These are phyloP conservation scores for Cercospora beticola DNA, from an alignment of 2,329 filamentous ascomycete genomes.

Conservation along the genomic window DNA sequence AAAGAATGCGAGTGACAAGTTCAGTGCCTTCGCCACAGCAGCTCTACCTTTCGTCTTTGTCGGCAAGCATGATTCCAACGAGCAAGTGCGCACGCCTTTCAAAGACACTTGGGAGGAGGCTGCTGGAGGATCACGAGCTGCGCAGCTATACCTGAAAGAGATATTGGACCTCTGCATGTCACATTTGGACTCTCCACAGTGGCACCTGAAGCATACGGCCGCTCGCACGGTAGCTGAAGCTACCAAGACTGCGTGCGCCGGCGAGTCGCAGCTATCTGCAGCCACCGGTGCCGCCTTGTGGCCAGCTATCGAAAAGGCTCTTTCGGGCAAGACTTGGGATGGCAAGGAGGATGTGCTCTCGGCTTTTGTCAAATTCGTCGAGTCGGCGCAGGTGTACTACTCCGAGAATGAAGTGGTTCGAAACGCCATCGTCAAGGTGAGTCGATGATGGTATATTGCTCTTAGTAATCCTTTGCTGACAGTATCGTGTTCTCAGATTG, in stretches of 20 bases:
- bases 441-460: constrained; percentile 18
- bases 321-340: constrained; percentile 86
- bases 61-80: constrained; percentile 79
- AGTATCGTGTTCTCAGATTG: constrained; percentile 56
- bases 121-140: constrained; percentile 78
- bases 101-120: constrained; percentile 86
- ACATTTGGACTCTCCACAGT: constrained; percentile 76
- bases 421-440: constrained; percentile 65
- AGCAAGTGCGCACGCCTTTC: constrained; percentile 76
- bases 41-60: constrained; percentile 87
- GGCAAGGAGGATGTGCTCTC: constrained; percentile 84
- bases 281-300: constrained; percentile 56
- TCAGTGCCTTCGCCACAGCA: constrained; percentile 70
- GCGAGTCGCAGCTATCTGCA: constrained; percentile 56
- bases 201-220: constrained; percentile 86
- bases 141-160: constrained; percentile 80
- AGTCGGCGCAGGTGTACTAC: constrained; percentile 61
- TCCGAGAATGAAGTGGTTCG: constrained; percentile 59
- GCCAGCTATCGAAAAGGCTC: constrained; percentile 77
- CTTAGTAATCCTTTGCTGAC: constrained; percentile 9
- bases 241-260: constrained; percentile 58
- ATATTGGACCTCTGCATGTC: constrained; percentile 68
- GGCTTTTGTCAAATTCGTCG: constrained; percentile 75
- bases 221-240: constrained; percentile 77
- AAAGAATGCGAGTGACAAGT: constrained; percentile 85